Evolutionary conservation across 2,329 filamentous ascomycete species (phyloP).

Genomic region (Phialocephala sp.): DNA sequence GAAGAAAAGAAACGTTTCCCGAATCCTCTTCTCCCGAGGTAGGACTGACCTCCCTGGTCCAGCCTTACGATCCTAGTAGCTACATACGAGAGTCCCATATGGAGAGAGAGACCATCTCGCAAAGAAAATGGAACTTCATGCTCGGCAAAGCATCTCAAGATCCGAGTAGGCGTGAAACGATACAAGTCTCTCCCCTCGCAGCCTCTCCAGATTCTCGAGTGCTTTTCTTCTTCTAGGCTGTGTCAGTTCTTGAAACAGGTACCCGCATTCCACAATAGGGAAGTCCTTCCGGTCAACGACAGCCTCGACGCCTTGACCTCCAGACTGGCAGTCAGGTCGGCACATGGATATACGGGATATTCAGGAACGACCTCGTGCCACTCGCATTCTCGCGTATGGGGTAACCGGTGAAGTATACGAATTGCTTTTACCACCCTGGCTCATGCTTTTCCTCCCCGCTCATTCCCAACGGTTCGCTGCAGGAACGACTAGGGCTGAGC

Average conservation of each 20-base stretch:
- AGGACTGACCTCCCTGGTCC: no score
- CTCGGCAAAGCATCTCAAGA: neutral
- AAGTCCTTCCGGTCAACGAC: neutral
- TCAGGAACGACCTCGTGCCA: neutral
- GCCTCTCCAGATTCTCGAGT: no score
- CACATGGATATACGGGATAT: constrained; percentile 2
- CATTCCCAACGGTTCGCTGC: neutral
- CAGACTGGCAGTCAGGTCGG: neutral
- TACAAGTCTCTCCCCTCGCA: neutral
- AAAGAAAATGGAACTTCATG: neutral
- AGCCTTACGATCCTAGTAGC: neutral
- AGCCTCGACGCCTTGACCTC: neutral
- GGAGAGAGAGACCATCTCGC: neutral
- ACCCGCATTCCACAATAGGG: neutral
- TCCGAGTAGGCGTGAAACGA: neutral
- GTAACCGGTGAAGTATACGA: neutral
- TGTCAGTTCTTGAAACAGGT: neutral
- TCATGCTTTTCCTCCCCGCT: neutral
- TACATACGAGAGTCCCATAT: neutral
- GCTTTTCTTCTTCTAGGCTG: neutral
- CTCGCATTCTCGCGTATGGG: neutral
- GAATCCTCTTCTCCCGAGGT: constrained; percentile 6
- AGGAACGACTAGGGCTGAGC: neutral
- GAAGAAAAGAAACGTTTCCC: neutral
- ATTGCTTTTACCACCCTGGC: neutral